phyloP scores from a whole-genome alignment of 192 early-diverging fungal genomes.

The Podila verticillata region DNA sequence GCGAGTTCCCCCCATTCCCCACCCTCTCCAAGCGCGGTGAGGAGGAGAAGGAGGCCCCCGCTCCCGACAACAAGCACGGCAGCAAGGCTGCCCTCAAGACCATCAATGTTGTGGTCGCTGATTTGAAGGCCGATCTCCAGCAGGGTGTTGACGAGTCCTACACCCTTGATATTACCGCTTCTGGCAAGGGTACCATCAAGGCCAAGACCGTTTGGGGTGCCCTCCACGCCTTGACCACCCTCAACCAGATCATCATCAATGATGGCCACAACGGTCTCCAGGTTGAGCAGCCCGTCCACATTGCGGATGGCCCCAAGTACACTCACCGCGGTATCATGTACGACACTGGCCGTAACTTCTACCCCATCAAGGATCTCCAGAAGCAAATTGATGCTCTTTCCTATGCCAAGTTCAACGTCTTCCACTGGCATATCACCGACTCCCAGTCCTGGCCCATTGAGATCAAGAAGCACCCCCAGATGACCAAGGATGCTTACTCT shows the following conservation, averaged over 20 bases:
- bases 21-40: constrained; percentile 24
- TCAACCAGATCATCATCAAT: constrained; percentile 71
- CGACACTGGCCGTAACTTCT: constrained; percentile 80
- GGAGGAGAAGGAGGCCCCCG: constrained; percentile 12
- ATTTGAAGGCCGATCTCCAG: constrained; percentile 60
- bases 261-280: constrained; percentile 51
- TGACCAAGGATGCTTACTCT: constrained; percentile 77
- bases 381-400: constrained; percentile 74
- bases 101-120: constrained; percentile 55
- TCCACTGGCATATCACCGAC: constrained; percentile 80
- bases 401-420: constrained; percentile 81
- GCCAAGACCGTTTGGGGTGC: constrained; percentile 76
- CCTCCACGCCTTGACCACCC: constrained; percentile 75
- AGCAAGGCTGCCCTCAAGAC: constrained; percentile 22
- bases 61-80: constrained; percentile 2
- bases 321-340: constrained; percentile 76
- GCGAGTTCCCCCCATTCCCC: constrained; percentile 45
- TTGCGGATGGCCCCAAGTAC: constrained; percentile 69
- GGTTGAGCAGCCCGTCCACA: constrained; percentile 64
- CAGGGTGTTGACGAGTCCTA: constrained; percentile 79
- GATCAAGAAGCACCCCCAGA: constrained; percentile 67
- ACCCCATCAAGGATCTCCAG: constrained; percentile 60
- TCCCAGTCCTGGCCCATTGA: constrained; percentile 66
- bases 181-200: constrained; percentile 62
- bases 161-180: constrained; percentile 66